Evolutionary conservation across 2,329 filamentous ascomycete genomes (phyloP).

Genomic region (Epichloe gansuensis): DNA sequence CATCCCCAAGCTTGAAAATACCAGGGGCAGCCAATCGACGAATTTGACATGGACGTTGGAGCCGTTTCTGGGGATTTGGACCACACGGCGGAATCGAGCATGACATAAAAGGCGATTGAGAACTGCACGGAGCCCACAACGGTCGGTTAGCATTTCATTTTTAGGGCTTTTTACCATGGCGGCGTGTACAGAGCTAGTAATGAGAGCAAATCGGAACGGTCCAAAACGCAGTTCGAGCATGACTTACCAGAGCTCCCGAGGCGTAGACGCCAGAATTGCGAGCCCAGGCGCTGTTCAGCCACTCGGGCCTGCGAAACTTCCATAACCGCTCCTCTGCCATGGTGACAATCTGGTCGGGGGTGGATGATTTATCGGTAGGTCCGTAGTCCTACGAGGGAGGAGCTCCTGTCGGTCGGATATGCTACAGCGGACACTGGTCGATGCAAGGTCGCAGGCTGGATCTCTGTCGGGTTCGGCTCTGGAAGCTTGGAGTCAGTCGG

Average conservation of each 20-base stretch:
- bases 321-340: conserved; percentile 57
- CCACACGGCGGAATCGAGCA: conserved; percentile 57
- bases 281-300: conserved; percentile 52
- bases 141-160: neutral
- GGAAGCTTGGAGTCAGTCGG: neutral
- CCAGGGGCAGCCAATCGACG: conserved; percentile 57
- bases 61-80: conserved; percentile 49
- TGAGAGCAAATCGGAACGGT: no score
- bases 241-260: conserved; percentile 49
- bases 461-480: neutral
- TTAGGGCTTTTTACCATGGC: neutral
- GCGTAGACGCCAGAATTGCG: conserved; percentile 52
- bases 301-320: conserved; percentile 55
- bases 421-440: neutral
- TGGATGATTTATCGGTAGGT: no score
- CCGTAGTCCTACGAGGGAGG: neutral
- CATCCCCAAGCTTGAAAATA: conserved; percentile 56
- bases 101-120: conserved; percentile 56
- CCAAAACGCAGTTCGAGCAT: neutral
- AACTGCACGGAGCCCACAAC: conserved; percentile 31
- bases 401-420: neutral
- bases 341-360: conserved; percentile 5
- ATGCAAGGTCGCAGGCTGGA: conserved; percentile 9
- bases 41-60: conserved; percentile 51
- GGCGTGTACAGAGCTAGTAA: neutral